phyloP scores from a whole-genome alignment of 2,329 filamentous ascomycete genomes.

The Paraconiothyrium sp. region DNA sequence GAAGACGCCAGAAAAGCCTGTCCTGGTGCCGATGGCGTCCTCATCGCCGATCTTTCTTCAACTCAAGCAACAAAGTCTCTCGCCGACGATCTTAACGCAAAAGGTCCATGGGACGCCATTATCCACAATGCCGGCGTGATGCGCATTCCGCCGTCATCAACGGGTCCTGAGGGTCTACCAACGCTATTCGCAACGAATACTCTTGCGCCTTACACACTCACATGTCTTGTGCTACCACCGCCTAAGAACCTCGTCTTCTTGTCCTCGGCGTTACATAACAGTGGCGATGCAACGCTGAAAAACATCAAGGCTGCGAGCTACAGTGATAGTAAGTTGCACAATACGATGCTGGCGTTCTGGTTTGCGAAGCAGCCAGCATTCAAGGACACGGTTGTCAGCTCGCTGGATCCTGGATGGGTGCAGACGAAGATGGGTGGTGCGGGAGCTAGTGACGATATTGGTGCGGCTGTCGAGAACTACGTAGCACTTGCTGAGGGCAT shows the following conservation, averaged over 20 bases:
- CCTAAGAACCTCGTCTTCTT: constrained; percentile 61
- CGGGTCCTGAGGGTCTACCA: constrained; percentile 56
- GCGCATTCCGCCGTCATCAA: constrained; percentile 50
- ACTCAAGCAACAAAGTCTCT: constrained; percentile 62
- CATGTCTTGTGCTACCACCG: constrained; percentile 60
- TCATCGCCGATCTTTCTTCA: constrained; percentile 64
- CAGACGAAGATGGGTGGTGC: constrained; percentile 64
- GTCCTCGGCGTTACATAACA: constrained; percentile 61
- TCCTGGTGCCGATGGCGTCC: constrained; percentile 61
- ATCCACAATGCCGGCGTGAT: constrained; percentile 66
- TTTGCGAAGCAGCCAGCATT: constrained; percentile 57
- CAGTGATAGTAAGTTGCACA: constrained; percentile 65
- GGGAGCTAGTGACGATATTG: constrained; percentile 58
- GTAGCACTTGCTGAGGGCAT: constrained; percentile 58
- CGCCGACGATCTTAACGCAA: constrained; percentile 60
- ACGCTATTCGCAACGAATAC: constrained; percentile 65
- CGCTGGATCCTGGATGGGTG: constrained; percentile 65
- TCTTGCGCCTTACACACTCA: constrained; percentile 66
- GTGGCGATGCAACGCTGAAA: constrained; percentile 56
- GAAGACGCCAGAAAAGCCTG: constrained; percentile 58
- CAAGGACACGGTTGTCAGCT: constrained; percentile 50
- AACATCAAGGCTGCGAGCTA: constrained; percentile 57
- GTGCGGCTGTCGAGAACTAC: constrained; percentile 59
- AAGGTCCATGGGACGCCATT: constrained; percentile 63
- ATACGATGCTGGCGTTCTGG: constrained; percentile 63